Conservation (phyloP, 2,329 filamentous ascomycete species). For the Fusarium proliferatum region DNA sequence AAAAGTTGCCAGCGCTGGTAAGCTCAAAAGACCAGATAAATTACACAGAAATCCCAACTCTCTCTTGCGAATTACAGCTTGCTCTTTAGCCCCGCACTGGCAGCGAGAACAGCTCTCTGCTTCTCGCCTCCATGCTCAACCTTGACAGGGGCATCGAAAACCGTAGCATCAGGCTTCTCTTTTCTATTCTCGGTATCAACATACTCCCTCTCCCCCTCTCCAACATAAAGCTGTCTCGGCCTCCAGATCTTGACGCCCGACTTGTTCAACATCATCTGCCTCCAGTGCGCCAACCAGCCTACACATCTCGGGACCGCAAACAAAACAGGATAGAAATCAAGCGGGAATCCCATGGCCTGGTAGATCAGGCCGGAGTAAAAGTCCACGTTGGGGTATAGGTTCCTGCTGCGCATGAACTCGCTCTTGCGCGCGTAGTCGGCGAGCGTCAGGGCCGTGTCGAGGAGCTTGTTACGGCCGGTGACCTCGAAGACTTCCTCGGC, state of each 20-base stretch:
- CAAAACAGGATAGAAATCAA: constrained; percentile 64
- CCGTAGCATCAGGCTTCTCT: constrained; percentile 38
- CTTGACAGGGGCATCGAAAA: constrained; percentile 21
- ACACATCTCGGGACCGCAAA: constrained; percentile 63
- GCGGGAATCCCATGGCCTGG: constrained; percentile 64
- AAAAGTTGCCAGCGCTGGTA: rapidly evolving
- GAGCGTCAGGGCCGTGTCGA: constrained; percentile 60
- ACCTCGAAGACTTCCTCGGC: constrained; percentile 62
- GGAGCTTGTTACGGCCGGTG: constrained; percentile 62
- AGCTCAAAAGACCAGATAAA: not conserved
- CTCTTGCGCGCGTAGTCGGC: constrained; percentile 58
- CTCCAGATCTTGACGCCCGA: constrained; percentile 63
- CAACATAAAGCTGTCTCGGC: constrained; percentile 61
- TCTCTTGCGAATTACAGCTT: not conserved
- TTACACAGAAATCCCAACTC: not conserved
- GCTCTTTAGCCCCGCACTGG: not conserved
- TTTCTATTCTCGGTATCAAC: constrained; percentile 51
- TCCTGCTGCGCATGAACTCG: constrained; percentile 61
- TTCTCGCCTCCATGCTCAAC: constrained; percentile 24
- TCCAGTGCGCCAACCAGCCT: constrained; percentile 64
- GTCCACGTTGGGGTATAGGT: constrained; percentile 63
- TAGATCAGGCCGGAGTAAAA: constrained; percentile 65
- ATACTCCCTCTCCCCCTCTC: constrained; percentile 58
- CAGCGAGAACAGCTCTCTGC: constrained; percentile 10
- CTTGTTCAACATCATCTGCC: constrained; percentile 60